Evolutionary conservation across 2,329 filamentous ascomycete genomes (phyloP).

Genomic region (Rhinocladiella mackenziei): DNA sequence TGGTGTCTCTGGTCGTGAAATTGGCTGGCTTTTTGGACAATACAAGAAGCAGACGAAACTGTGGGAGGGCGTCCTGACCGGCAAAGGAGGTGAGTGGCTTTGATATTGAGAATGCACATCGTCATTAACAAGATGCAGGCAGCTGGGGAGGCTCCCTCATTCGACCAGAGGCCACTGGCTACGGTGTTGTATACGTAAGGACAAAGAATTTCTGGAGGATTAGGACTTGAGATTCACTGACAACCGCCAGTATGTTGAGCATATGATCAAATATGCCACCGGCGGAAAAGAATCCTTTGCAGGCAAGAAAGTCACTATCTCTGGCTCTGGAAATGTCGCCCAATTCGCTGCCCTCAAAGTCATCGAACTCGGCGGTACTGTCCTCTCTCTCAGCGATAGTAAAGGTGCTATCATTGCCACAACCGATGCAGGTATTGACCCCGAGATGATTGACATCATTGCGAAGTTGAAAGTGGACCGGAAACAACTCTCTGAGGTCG

Average conservation of each 20-base stretch:
- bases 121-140: constrained; percentile 34
- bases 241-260: constrained; percentile 65
- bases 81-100: constrained; percentile 64
- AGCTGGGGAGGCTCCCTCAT: constrained; percentile 92
- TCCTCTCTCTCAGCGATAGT: constrained; percentile 91
- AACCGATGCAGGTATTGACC: constrained; percentile 66
- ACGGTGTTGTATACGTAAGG: constrained; percentile 81
- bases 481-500: constrained; percentile 72
- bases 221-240: constrained; percentile 5
- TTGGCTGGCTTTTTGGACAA: constrained; percentile 90
- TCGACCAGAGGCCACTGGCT: constrained; percentile 93
- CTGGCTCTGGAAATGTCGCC: constrained; percentile 94
- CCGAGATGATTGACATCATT: constrained; percentile 74
- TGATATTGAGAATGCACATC: not conserved
- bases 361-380: constrained; percentile 89
- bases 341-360: constrained; percentile 96
- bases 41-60: constrained; percentile 84
- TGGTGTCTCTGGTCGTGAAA: constrained; percentile 84
- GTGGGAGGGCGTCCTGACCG: constrained; percentile 94
- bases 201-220: too few species aligned
- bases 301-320: constrained; percentile 92
- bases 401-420: constrained; percentile 77
- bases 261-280: constrained; percentile 87
- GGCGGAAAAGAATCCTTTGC: constrained; percentile 75
- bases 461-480: constrained; percentile 82